Conservation (phyloP, 2,329 filamentous ascomycete genomes). For the Hypoxylon sp. region DNA sequence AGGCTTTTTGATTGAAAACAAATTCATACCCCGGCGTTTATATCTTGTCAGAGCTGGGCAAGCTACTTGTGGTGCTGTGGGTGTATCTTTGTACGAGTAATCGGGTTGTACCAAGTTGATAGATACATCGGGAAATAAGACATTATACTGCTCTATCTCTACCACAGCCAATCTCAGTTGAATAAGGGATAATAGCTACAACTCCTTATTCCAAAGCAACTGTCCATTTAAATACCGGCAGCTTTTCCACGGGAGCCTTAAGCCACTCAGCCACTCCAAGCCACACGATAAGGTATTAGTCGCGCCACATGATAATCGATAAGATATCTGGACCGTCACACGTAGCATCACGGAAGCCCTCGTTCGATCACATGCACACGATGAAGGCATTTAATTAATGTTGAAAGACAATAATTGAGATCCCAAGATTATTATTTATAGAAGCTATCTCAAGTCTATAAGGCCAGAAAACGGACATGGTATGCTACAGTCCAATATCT, state of each 20-base stretch:
- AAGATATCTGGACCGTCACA: not conserved
- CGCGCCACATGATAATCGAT: not conserved
- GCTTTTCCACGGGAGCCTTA: not conserved
- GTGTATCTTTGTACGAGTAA: conserved; percentile 9
- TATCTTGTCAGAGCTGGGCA: conserved; percentile 1
- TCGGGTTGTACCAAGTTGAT: not conserved
- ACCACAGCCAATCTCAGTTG: not conserved
- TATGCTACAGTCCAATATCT: no score
- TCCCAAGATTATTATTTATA: no score
- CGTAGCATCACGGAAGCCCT: no score
- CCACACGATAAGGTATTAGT: not conserved
- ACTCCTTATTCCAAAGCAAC: not conserved
- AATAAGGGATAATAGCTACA: not conserved
- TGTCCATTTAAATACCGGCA: not conserved
- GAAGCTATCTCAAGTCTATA: no score
- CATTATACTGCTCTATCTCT: not conserved
- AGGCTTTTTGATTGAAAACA: conserved; percentile 7
- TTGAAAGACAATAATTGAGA: no score
- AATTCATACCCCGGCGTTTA: not conserved
- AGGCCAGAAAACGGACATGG: no score
- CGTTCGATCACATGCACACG: no score
- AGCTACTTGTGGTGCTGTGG: not conserved
- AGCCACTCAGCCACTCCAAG: not conserved
- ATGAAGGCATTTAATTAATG: no score
- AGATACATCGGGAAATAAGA: conserved; percentile 1